Evolutionary conservation across 2,329 filamentous ascomycete genomes (phyloP).

Genomic region (Rhinocladiella mackenziei): DNA sequence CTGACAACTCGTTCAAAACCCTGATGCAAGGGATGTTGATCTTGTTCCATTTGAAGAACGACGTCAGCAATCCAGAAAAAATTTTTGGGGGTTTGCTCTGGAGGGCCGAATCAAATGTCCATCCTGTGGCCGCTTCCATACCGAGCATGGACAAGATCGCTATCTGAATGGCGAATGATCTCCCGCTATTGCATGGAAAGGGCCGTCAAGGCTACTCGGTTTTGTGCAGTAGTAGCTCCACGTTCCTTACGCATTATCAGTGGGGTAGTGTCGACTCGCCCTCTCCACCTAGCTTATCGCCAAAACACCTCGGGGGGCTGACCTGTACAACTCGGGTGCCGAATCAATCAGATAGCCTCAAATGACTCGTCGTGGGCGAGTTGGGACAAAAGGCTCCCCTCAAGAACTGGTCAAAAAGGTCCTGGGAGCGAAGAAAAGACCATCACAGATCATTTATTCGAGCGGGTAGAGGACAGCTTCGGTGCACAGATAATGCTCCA

Average conservation of each 20-base stretch:
- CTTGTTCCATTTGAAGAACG: neutral
- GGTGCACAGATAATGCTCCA: neutral
- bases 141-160: constrained; percentile 9
- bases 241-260: constrained; percentile 17
- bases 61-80: constrained; percentile 18
- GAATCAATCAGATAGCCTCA: neutral
- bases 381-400: too few species aligned
- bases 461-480: neutral
- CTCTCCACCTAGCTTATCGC: constrained; percentile 5
- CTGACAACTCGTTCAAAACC: constrained; percentile 1
- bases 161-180: constrained; percentile 13
- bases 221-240: constrained; percentile 17
- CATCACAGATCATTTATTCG: too few species aligned
- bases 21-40: constrained; percentile 6
- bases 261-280: constrained; percentile 7
- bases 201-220: constrained; percentile 12
- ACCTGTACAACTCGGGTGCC: constrained; percentile 9
- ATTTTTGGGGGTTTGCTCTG: constrained; percentile 2
- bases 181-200: constrained; percentile 10
- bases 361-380: constrained; percentile 4
- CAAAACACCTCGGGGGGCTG: constrained; percentile 1
- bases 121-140: neutral
- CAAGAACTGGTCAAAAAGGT: neutral
- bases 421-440: neutral
- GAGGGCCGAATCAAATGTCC: neutral